A percentile compares a stretch with the other conserved stretches of the same genome.
Evolutionary conservation across 768 basidiomycete genomes (phyloP).

Genomic region (Suillus sp.): DNA sequence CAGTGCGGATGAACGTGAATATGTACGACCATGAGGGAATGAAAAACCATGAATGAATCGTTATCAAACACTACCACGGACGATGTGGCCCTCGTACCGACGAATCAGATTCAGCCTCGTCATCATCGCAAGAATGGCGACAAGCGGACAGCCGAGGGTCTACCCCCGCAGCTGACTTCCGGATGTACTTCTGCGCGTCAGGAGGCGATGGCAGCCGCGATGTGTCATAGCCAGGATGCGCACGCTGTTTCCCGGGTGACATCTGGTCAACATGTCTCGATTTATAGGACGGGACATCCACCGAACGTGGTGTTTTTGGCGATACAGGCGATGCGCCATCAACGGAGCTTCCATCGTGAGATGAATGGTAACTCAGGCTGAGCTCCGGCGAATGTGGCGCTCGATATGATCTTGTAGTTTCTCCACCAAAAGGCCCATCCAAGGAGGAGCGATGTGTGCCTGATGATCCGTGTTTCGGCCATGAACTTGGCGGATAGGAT

Average conservation of each 20-base stretch:
- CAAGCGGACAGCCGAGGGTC: constrained; percentile 28
- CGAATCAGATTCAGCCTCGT: constrained; percentile 42
- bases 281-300: constrained; percentile 23
- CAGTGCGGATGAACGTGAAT: constrained; percentile 14
- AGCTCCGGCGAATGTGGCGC: constrained; percentile 25
- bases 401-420: constrained; percentile 18
- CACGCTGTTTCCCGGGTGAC: constrained; percentile 17
- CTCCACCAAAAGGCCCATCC: constrained; percentile 16
- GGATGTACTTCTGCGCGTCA: constrained; percentile 21
- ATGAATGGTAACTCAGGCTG: constrained; percentile 33
- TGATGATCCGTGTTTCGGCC: constrained; percentile 25
- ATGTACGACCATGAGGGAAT: constrained; percentile 6
- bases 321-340: constrained; percentile 56
- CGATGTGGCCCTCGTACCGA: constrained; percentile 40
- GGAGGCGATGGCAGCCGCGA: constrained; percentile 10
- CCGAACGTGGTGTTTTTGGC: constrained; percentile 56
- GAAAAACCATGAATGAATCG: constrained; percentile 5
- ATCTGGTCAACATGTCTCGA: constrained; percentile 20
- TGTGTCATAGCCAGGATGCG: constrained; percentile 3
- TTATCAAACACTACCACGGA: constrained; percentile 42
- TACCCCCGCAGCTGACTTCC: constrained; percentile 23
- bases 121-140: constrained; percentile 30
- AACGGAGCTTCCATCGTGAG: constrained; percentile 48
- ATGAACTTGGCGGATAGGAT: constrained; percentile 26
- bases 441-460: constrained; percentile 17